A percentile compares a stretch with the other conserved stretches of the same genome.
Evolutionary conservation across 441 rosid species (phyloP).

Genomic region (Erysimum pusillum): DNA sequence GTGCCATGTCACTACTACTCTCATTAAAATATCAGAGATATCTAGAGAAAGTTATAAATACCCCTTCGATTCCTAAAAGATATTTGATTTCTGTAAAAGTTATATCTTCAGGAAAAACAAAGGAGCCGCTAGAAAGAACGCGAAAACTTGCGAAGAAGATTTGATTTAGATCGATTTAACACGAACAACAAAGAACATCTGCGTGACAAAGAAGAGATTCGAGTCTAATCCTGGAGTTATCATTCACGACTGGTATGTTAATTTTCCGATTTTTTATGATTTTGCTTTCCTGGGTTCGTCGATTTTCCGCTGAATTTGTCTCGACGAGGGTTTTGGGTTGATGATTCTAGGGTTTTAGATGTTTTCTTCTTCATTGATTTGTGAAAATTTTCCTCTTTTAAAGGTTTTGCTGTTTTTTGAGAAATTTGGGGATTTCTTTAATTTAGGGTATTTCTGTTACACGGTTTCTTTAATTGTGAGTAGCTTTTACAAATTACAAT

Average conservation of each 20-base stretch:
- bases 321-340: neutral
- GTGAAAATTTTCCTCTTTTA: neutral
- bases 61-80: neutral
- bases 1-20: constrained; percentile 23
- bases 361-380: neutral
- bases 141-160: neutral
- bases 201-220: neutral
- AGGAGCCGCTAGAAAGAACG: neutral
- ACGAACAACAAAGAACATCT: neutral
- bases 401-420: constrained; percentile 1
- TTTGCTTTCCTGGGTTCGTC: neutral
- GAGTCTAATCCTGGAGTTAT: neutral
- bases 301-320: neutral
- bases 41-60: constrained; percentile 39
- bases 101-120: neutral
- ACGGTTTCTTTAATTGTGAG: neutral
- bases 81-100: neutral
- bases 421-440: neutral
- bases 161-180: neutral
- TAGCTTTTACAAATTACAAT: neutral
- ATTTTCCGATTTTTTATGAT: neutral
- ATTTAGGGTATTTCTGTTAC: neutral
- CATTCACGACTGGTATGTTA: constrained; percentile 19
- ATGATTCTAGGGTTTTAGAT: constrained; percentile 7
- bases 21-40: constrained; percentile 23